Base-by-base conservation (phyloP, 208 protist species). In the Novymonas esmeraldas region DNA sequence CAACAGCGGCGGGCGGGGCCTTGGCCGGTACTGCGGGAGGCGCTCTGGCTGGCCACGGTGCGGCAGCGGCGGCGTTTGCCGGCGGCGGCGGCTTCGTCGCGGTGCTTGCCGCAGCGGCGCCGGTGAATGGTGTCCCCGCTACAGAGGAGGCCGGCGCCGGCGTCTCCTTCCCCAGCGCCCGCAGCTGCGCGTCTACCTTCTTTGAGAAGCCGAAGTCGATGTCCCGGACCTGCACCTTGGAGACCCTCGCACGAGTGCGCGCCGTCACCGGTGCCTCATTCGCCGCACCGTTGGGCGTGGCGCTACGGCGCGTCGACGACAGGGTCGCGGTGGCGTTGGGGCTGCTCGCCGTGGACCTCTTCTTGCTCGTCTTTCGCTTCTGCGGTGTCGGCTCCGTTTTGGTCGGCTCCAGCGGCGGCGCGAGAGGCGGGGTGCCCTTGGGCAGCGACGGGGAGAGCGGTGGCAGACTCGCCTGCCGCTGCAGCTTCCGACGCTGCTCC, bases 181-280 rank as follows among this genome's bases (percentile, higher is more conserved):
- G 55, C 42, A 92, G 60, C 36, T 63, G 70, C 64, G 33, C 58
- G 7, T 68, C 55, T 0, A 89, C 76, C 45, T 69, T 63, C 36
- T 73, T 41, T 7, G 70, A 41, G 58, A 87, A 92, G 33, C 57
- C 56, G 36, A 78, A 87, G 69, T 92, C 85, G 18, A 92, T 68
- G 55, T 64, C 26, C 11, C 51, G 36, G 39, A 76, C 50, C 39
- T 31, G 28, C 49, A 76, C 54, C 22, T 4, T 2, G 34, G 7
- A 16, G n/a, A 9, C 4, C 18, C 6, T 14, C 13, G n/a, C 6
- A 36, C 11, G 31, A 29, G 20, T 13, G 0, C 3, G 11, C 34
- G 34, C 22, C 22, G 13, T 59, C 54, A 10, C 22, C 3, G 34
- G 11, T 26, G 34, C 34, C n/a, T n/a, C n/a, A 22, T n/a, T 14